Evolutionary conservation across 495 filamentous ascomycete genomes (phyloP), one percentile per base, ranked within the genome.

Genomic region (Clohesyomyces aquaticus): DNA sequence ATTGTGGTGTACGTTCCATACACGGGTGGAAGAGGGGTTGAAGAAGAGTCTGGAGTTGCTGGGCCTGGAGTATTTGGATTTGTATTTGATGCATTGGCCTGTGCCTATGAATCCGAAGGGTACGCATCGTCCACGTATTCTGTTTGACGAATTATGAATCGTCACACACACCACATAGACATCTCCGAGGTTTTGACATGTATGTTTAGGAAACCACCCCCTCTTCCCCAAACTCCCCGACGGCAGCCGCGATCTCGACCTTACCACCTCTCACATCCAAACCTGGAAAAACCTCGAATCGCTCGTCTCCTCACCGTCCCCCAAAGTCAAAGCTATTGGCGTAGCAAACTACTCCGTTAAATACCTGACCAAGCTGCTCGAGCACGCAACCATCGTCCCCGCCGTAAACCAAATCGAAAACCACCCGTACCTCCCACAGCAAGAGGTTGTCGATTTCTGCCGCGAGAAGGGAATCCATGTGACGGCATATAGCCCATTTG

Each of bases 341-440:
- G 89, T 95, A 26, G 88, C 83, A 62, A 95, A 96, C 77, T 93
- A 91, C 80, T 89, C 32, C 14, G 32, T 38, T 6, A 76, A 77
- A 55, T 91, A 87, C 72, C 81, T 96, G 0, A 83, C 91, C 72
- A 77, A 91, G 71, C 79, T 95, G 43, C 82, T 94, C 6, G 79
- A 84, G 3, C 77, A 87, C 51, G 84, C 83, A 52, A 81, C 76
- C 29, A 76, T 93, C 42, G 73, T 87, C 0, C 91, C 91, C 11
- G 90, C 91, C n/a, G 88, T 86, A 63, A 94, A 95, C 78, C 91
- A 95, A 83, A 91, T 95, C 71, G 91, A 96, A 78, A 92, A 93
- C 78, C 89, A 93, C 78, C 88, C 88, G 14, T 82, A 80, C 4
- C 83, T 94, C n/a, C 90, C 91, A 0, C 90, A 94, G 78, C 87